Base-by-base conservation (phyloP, 148 eudicot species). In the Rhododendron kiyosumense region DNA sequence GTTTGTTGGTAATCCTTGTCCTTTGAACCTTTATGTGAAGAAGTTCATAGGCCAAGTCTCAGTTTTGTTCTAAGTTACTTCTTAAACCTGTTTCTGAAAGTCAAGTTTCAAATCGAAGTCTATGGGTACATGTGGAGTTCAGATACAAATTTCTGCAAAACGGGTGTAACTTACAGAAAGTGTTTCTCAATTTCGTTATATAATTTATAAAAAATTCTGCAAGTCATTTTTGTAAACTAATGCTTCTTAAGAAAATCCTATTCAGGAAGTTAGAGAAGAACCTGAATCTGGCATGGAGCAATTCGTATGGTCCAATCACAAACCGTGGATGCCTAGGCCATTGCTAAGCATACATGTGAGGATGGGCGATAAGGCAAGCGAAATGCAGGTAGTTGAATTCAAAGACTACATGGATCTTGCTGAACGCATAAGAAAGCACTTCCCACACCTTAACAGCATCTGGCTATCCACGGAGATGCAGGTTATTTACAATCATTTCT, bases 391-490 rank as follows among this genome's bases (percentile, higher is more conserved):
- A 2, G 96, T 95, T 9, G 91, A 92, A 85, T 97, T 97, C 73
- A 88, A 91, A 20, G 94, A 95, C 20, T 97, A 95, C 91, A 95
- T 95, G 96, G 84, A 43, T 61, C 94, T 95, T 17, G 99, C 98
- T 0, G 61, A 89, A 8, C 93, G 92, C 81, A 86, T 97, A 22
- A 85, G 98, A 34, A 90, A 61, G 30, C 93, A 74, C 26, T 97
- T 97, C 82, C 98, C 98, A 1, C 86, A 95, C 79, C 90, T 94
- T n/a, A 87, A 89, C 20, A 88, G 91, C 86, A 90, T 94, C 52
- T 97, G 98, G 99, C 87, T 97, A 63, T 97, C 99, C 8, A 95
- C 99, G 7, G 99, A 97, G 87, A 97, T 97, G 99, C 96, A 94
- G 94, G 95, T 92, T 30, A 69, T 28, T 76, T 14, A 3, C 32